phyloP scores from a whole-genome alignment of 768 basidiomycete genomes.

The Leccinum pellstonianum region DNA sequence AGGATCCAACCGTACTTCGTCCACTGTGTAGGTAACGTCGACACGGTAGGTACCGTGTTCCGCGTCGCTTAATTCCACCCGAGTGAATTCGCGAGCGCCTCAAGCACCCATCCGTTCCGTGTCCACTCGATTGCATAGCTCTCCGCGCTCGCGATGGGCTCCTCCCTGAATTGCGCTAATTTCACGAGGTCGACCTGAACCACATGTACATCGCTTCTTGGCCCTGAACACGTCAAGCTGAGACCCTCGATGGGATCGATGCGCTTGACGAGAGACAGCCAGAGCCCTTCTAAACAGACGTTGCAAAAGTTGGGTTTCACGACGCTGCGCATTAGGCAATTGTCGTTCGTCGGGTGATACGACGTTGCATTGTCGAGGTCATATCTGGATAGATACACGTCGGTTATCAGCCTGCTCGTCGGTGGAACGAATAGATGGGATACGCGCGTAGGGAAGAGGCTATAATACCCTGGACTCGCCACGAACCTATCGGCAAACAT shows the following conservation, averaged over 20 bases:
- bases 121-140: conserved; percentile 59
- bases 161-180: conserved; percentile 53
- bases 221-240: conserved; percentile 36
- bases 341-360: conserved; percentile 81
- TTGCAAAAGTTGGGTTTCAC: conserved; percentile 71
- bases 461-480: conserved; percentile 53
- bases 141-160: conserved; percentile 34
- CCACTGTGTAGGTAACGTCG: conserved; percentile 50
- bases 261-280: conserved; percentile 60
- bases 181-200: conserved; percentile 56
- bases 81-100: conserved; percentile 51
- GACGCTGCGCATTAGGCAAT: conserved; percentile 78
- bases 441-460: conserved; percentile 68
- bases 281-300: conserved; percentile 71
- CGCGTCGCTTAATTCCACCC: conserved; percentile 37
- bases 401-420: neutral
- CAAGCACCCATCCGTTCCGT: conserved; percentile 44
- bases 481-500: conserved; percentile 46
- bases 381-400: conserved; percentile 40
- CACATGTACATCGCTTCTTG: conserved; percentile 34
- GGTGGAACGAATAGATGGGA: neutral
- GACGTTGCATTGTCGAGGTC: conserved; percentile 48
- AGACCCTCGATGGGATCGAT: conserved; percentile 62
- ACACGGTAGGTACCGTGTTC: conserved; percentile 44
- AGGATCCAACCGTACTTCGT: conserved; percentile 54